These are phyloP conservation scores for Protomyces pachydermus DNA, from an alignment of 1,139 yeast genomes.

Conservation along the genomic window DNA sequence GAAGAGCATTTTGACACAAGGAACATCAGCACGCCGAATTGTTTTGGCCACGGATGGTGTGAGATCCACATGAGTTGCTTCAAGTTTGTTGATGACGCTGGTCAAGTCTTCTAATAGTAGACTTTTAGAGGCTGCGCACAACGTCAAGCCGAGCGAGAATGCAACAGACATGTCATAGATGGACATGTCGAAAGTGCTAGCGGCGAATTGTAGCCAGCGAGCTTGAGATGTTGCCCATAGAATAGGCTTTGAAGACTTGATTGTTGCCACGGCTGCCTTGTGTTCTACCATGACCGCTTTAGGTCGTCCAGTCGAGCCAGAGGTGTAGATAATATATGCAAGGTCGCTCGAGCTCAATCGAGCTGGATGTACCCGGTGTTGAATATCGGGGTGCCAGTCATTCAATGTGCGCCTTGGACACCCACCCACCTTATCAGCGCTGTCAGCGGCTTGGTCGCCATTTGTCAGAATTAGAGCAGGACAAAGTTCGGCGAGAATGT, in stretches of 20 bases:
- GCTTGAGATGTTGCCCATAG: constrained; percentile 16
- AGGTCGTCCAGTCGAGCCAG: constrained; percentile 34
- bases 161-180: constrained; percentile 33
- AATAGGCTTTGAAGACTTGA: constrained; percentile 26
- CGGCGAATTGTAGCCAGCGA: constrained; percentile 31
- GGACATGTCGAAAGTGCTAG: constrained; percentile 34
- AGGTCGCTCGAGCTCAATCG: constrained; percentile 6
- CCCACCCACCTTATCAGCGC: neutral
- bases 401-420: neutral
- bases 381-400: neutral
- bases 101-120: constrained; percentile 31
- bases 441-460: neutral
- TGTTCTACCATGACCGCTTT: constrained; percentile 33
- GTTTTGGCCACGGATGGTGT: constrained; percentile 34
- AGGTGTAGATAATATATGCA: constrained; percentile 33
- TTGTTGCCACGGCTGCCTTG: constrained; percentile 31
- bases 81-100: constrained; percentile 27
- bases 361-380: neutral
- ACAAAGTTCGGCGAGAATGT: constrained; percentile 29
- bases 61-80: constrained; percentile 32
- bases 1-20: constrained; percentile 31
- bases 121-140: constrained; percentile 30
- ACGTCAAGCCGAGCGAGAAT: constrained; percentile 32
- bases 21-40: constrained; percentile 27
- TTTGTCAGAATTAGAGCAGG: constrained; percentile 1